Evolutionary conservation across 352 stramenopile species (phyloP), one percentile per base, ranked within the genome.

Genomic region (Thalassiosira mediterranea): DNA sequence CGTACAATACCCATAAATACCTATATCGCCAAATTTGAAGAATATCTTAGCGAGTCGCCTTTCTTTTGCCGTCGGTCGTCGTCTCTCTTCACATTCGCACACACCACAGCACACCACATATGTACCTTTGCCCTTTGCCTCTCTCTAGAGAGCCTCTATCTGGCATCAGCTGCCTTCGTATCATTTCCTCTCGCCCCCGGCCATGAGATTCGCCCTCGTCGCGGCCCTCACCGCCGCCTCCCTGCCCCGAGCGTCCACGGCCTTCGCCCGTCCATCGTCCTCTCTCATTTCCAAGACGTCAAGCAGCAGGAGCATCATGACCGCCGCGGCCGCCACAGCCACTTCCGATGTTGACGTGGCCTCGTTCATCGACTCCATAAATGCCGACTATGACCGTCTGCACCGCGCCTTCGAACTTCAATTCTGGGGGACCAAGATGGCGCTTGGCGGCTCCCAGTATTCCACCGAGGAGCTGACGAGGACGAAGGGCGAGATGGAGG

Each of bases 361-460:
- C 17, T 61, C 17, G 2, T 90, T 90, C 69, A 78, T 88, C 11
- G 70, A 90, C 28, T 38, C 60, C 0, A 78, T 86, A 38, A 90
- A 90, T 32, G 34, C 57, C 3, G 26, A 60, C 37, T 90, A 90
- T 62, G 84, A 80, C 34, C 31, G 32, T 13, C 68, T 82, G 10
- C 84, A 90, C 59, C 4, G 47, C 3, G 67, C 48, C 3, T 90
- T 88, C 61, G 84, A 90, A 63, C 51, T 81, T 3, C 84, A 90
- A 69, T 90, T 90, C 51, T 90, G 84, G 84, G 84, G 84, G 13
- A 88, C 80, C 0, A 88, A 87, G 63, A 90, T 90, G 84, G 78
- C 73, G 11, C 65, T 90, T 10, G 75, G 65, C 1, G 51, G 58
- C 19, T 58, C 62, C 10, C 34, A 74, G 4, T 90, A 84, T 65